Conservation (phyloP, 768 basidiomycete genomes). For the Phlebiopsis flavidoalba region DNA sequence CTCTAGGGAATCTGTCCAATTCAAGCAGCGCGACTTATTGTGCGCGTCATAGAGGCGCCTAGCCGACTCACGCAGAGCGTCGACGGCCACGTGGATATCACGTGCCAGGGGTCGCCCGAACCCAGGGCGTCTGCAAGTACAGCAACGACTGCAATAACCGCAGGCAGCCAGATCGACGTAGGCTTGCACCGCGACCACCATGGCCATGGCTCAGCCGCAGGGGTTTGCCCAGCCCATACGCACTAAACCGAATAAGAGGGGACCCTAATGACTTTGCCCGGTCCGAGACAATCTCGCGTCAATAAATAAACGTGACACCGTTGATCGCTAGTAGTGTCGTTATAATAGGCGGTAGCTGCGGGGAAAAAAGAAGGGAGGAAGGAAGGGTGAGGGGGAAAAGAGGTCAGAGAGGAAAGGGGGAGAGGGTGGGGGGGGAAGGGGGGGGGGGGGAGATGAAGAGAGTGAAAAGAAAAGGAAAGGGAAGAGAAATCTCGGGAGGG, state of each 20-base stretch:
- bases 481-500: too few species aligned
- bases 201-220: slow-evolving; percentile 47
- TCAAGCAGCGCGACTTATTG: neutral
- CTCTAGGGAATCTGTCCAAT: neutral
- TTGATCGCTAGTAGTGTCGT: too few species aligned
- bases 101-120: neutral
- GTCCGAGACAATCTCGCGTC: slow-evolving; percentile 85
- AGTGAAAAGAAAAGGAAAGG: too few species aligned
- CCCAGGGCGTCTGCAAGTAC: slow-evolving; percentile 3
- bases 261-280: slow-evolving; percentile 67
- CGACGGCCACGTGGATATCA: neutral
- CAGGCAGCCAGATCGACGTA: slow-evolving; percentile 10
- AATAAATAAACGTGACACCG: too few species aligned
- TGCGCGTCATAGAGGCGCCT: slow-evolving; percentile 6
- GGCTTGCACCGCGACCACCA: slow-evolving; percentile 8
- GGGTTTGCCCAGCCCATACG: slow-evolving; percentile 39
- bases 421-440: too few species aligned
- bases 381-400: too few species aligned
- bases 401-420: too few species aligned
- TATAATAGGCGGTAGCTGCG: too few species aligned
- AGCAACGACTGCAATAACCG: slow-evolving; percentile 7
- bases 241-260: slow-evolving; percentile 49
- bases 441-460: too few species aligned
- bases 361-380: too few species aligned
- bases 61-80: neutral